phyloP scores from a whole-genome alignment of 192 early-diverging fungal genomes.

The Coemansia erecta region DNA sequence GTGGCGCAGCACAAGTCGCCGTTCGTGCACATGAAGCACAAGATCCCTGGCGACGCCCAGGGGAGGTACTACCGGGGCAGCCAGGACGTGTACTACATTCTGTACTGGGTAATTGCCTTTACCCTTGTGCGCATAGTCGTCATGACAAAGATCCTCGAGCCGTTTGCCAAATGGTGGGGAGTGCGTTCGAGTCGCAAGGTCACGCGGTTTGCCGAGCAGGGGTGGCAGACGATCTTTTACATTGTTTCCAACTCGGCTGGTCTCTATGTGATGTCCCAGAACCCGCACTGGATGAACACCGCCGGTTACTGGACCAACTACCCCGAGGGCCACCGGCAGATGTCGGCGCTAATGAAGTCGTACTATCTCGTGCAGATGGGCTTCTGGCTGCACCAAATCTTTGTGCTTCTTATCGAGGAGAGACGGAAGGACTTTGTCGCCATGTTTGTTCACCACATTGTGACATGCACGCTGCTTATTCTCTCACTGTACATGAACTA shows the following conservation, averaged over 20 bases:
- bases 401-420: slow-evolving; percentile 71
- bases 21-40: slow-evolving; percentile 37
- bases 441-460: slow-evolving; percentile 74
- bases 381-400: slow-evolving; percentile 80
- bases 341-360: slow-evolving; percentile 58
- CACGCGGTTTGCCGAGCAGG: slow-evolving; percentile 69
- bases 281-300: slow-evolving; percentile 72
- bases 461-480: slow-evolving; percentile 67
- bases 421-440: slow-evolving; percentile 69
- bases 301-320: slow-evolving; percentile 67
- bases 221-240: slow-evolving; percentile 68
- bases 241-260: slow-evolving; percentile 60
- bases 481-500: slow-evolving; percentile 67
- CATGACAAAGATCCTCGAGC: slow-evolving; percentile 38
- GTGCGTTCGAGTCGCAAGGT: slow-evolving; percentile 39
- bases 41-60: slow-evolving; percentile 33
- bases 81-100: slow-evolving; percentile 50
- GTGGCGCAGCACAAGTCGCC: slow-evolving; percentile 23
- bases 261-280: slow-evolving; percentile 65
- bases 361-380: slow-evolving; percentile 76
- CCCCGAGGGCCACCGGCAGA: slow-evolving; percentile 59
- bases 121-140: slow-evolving; percentile 62
- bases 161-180: slow-evolving; percentile 35
- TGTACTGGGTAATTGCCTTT: slow-evolving; percentile 65
- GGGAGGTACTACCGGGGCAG: slow-evolving; percentile 40